Evolutionary conservation across 306 rosid species (phyloP).

Genomic region (Lablab purpureus): DNA sequence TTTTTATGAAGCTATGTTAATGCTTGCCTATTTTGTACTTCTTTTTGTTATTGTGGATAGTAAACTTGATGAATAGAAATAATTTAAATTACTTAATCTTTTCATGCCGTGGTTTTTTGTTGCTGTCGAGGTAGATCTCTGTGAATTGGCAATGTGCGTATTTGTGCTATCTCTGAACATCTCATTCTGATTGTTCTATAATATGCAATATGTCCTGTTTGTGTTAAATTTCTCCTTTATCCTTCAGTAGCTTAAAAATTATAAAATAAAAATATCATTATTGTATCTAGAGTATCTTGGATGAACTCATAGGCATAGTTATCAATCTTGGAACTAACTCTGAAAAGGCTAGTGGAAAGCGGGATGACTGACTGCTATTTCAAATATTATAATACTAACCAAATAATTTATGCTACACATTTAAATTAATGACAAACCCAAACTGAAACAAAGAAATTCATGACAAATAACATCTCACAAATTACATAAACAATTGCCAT

Average conservation of each 20-base stretch:
- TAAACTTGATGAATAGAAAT: constrained; percentile 12
- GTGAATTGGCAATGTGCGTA: constrained; percentile 12
- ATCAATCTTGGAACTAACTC: background rate
- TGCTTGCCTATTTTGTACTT: constrained; percentile 3
- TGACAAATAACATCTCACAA: background rate
- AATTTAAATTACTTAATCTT: background rate
- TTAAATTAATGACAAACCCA: background rate
- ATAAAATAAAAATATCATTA: background rate
- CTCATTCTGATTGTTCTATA: constrained; percentile 18
- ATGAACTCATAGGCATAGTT: background rate
- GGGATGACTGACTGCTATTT: background rate
- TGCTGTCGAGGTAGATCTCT: constrained; percentile 13
- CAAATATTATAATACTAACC: background rate
- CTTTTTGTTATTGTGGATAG: constrained; percentile 9
- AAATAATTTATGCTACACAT: background rate
- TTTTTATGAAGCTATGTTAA: constrained; percentile 27
- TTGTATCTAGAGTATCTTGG: constrained; percentile 10
- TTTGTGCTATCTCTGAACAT: constrained; percentile 32
- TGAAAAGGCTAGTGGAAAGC: background rate
- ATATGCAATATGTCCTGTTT: constrained; percentile 1
- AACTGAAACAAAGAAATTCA: background rate
- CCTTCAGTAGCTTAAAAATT: constrained; percentile 31
- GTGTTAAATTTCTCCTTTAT: constrained; percentile 16
- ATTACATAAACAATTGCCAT: background rate
- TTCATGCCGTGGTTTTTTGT: background rate